Conservation (phyloP, 2,329 filamentous ascomycete genomes). For the Kalaharituber pfeilii region DNA sequence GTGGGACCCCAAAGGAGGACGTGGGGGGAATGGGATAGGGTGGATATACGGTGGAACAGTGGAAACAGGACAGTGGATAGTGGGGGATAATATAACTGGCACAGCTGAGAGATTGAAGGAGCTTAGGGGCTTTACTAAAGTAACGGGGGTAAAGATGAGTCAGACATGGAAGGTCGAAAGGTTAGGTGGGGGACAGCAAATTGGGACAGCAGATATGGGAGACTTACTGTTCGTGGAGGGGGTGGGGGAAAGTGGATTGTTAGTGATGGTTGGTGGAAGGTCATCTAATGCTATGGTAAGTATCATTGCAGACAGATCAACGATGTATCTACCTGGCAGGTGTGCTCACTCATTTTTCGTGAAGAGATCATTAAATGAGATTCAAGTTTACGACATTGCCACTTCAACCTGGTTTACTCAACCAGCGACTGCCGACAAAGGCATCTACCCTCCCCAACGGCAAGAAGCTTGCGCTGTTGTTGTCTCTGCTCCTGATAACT, state of each 20-base stretch:
- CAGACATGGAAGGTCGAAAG: neutral
- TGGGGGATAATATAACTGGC: neutral
- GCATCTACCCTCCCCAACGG: conserved; percentile 29
- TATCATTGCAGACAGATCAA: neutral
- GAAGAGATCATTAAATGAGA: no score
- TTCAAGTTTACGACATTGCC: conserved; percentile 67
- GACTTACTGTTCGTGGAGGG: neutral
- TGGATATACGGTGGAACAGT: no score
- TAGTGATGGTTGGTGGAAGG: neutral
- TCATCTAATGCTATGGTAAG: neutral
- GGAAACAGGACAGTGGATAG: no score
- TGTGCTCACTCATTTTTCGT: neutral
- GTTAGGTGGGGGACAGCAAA: neutral
- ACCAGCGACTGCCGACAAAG: conserved; percentile 42
- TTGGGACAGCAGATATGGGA: neutral
- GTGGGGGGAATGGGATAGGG: no score
- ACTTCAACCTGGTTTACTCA: conserved; percentile 48
- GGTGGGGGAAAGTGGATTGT: neutral
- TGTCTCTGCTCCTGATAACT: conserved; percentile 53
- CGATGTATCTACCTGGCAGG: neutral
- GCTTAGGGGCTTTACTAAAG: neutral
- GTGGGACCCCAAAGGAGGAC: no score
- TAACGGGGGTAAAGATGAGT: neutral
- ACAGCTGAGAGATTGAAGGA: neutral
- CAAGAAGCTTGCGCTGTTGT: conserved; percentile 57